A percentile compares a stretch with the other conserved stretches of the same genome.
These are phyloP conservation scores for Curvularia lunata DNA, from an alignment of 2,329 filamentous ascomycete genomes.

Conservation along the genomic window DNA sequence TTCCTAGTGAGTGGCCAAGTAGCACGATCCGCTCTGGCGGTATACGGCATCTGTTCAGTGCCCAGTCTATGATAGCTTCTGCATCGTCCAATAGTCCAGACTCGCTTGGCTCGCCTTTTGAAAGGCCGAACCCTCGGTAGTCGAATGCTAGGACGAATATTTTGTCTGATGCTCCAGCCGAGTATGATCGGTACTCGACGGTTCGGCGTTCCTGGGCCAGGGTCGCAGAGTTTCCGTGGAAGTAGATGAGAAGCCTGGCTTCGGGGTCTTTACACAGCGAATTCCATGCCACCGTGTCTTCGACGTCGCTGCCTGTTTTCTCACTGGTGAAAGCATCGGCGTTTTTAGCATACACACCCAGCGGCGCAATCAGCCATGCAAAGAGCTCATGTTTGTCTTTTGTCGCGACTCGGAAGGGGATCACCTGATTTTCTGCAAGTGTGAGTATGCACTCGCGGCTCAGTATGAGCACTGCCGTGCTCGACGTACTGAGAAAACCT, in stretches of 20 bases:
- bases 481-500: slow-evolving; percentile 43
- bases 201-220: slow-evolving; percentile 80
- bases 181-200: slow-evolving; percentile 76
- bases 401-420: slow-evolving; percentile 78
- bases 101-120: slow-evolving; percentile 79
- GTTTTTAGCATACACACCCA: slow-evolving; percentile 75
- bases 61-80: slow-evolving; percentile 75
- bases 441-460: slow-evolving; percentile 21
- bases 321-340: slow-evolving; percentile 67
- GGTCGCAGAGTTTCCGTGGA: slow-evolving; percentile 71
- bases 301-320: slow-evolving; percentile 46
- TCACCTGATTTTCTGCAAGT: slow-evolving; percentile 76
- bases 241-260: slow-evolving; percentile 62
- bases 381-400: slow-evolving; percentile 79
- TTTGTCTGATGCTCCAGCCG: slow-evolving; percentile 63
- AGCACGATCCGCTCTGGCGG: slow-evolving; percentile 77
- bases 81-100: slow-evolving; percentile 80
- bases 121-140: slow-evolving; percentile 87
- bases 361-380: slow-evolving; percentile 88
- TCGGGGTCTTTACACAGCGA: slow-evolving; percentile 60
- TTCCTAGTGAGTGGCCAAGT: slow-evolving; percentile 86
- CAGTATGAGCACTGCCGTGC: background rate
- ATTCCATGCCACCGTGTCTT: slow-evolving; percentile 56
- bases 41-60: slow-evolving; percentile 69
- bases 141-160: slow-evolving; percentile 81